Conservation (phyloP, 257 asterid species). For the Asclepias syriaca region DNA sequence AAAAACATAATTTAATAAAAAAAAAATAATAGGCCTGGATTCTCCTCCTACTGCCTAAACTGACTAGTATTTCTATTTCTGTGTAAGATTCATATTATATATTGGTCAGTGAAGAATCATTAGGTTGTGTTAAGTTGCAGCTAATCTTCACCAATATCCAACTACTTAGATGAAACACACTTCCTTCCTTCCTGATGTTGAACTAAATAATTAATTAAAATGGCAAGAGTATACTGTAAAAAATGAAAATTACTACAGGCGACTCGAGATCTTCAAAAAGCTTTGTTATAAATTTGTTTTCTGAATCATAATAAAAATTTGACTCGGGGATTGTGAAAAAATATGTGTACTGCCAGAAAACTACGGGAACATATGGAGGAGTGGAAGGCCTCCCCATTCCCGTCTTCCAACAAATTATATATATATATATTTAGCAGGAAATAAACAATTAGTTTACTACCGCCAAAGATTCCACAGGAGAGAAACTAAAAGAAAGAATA, state of each 20-base stretch:
- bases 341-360: neutral
- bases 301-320: neutral
- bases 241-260: neutral
- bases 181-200: neutral
- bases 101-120: too few relatives aligned
- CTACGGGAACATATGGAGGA: neutral
- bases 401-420: neutral
- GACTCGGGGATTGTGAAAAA: neutral
- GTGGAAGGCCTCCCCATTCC: neutral
- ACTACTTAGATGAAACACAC: neutral
- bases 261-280: conserved; percentile 23
- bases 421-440: neutral
- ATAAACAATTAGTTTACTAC: neutral
- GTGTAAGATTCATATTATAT: neutral
- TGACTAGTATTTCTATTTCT: neutral
- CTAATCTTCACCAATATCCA: neutral
- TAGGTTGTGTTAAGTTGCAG: neutral
- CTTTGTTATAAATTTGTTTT: neutral
- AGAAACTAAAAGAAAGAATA: too few relatives aligned
- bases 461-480: neutral
- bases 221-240: neutral
- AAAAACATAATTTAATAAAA: neutral
- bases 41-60: neutral
- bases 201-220: neutral
- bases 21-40: neutral